These are phyloP conservation scores for Knoxia roxburghii DNA, from an alignment of 257 asterid species.

Conservation along the genomic window DNA sequence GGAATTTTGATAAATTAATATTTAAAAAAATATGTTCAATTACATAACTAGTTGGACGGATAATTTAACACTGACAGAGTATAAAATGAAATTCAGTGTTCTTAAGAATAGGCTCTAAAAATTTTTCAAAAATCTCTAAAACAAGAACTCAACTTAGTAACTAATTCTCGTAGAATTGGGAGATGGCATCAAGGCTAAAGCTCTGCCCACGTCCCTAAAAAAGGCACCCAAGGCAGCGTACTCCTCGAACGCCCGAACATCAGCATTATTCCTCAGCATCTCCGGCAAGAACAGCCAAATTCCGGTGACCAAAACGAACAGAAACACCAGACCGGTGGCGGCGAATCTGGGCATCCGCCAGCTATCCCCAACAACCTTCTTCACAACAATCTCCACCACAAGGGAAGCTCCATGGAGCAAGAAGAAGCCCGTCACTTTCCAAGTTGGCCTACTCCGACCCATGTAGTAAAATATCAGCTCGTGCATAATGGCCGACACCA, in stretches of 20 bases:
- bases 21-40: too few relatives aligned
- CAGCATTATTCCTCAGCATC: constrained; percentile 41
- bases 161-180: not conserved
- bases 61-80: too few relatives aligned
- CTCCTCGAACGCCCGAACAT: constrained; percentile 49
- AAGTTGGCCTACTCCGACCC: constrained; percentile 58
- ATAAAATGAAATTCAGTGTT: too few relatives aligned
- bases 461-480: constrained; percentile 69
- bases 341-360: constrained; percentile 41
- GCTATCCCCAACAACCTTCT: constrained; percentile 39
- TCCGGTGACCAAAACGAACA: constrained; percentile 43
- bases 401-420: constrained; percentile 55
- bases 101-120: too few relatives aligned
- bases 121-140: too few relatives aligned
- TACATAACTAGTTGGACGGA: too few relatives aligned
- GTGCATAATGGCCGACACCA: constrained; percentile 58
- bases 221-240: constrained; percentile 46
- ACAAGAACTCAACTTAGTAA: too few relatives aligned
- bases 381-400: constrained; percentile 34
- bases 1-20: too few relatives aligned
- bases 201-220: constrained; percentile 38
- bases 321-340: constrained; percentile 35
- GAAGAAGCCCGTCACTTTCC: constrained; percentile 59
- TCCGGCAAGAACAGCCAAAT: constrained; percentile 62
- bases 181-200: constrained; percentile 19